Evolutionary conservation across 345 rosid genomes (phyloP).

Genomic region (Corymbia maculata): DNA sequence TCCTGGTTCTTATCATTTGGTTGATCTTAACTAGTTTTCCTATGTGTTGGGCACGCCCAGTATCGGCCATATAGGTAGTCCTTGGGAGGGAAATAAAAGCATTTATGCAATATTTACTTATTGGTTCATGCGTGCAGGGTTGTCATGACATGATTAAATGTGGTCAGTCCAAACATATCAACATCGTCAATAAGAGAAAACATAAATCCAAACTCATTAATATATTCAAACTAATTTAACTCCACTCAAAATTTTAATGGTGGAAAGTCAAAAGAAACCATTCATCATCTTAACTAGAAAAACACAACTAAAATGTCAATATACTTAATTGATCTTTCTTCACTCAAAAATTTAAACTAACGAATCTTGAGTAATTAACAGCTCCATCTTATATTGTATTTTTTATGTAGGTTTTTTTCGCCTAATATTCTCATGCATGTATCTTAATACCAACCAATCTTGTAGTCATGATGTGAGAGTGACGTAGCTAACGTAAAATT

Average conservation of each 20-base stretch:
- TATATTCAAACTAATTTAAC: background rate
- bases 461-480: background rate
- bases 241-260: background rate
- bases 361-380: background rate
- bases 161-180: rapidly evolving
- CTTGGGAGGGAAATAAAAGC: background rate
- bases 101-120: background rate
- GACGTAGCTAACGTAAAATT: background rate
- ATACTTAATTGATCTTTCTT: background rate
- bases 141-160: background rate
- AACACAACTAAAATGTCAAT: background rate
- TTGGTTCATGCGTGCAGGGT: background rate
- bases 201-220: rapidly evolving
- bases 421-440: background rate
- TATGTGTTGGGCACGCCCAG: background rate
- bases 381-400: background rate
- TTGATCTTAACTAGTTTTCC: background rate
- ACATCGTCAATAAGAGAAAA: background rate
- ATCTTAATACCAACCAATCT: background rate
- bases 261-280: rapidly evolving
- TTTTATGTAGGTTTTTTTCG: background rate
- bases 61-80: background rate
- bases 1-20: background rate
- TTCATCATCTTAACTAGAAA: rapidly evolving
- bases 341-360: background rate